phyloP scores from a whole-genome alignment of 2,329 filamentous ascomycete species.

The Corynespora cassiicola region DNA sequence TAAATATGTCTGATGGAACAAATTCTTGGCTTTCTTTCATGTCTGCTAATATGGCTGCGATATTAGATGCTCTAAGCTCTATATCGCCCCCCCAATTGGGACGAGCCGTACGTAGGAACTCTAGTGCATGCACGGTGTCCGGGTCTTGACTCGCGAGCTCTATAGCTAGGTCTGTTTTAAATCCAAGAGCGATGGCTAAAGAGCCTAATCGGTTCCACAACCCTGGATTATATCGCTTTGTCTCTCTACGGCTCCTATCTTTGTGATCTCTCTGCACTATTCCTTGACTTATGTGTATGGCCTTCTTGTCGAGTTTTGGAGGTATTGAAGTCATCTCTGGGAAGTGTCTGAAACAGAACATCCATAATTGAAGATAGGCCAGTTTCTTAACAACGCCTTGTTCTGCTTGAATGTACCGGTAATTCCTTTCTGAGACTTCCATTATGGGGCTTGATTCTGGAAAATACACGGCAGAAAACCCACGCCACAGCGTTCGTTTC shows the following conservation, averaged over 20 bases:
- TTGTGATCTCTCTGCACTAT: no score
- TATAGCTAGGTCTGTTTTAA: slow-evolving; percentile 7
- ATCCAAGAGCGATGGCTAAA: slow-evolving; percentile 13
- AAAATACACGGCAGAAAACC: slow-evolving; percentile 18
- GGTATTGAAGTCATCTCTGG: slow-evolving; percentile 14
- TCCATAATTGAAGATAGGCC: slow-evolving; percentile 17
- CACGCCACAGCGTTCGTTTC: slow-evolving; percentile 11
- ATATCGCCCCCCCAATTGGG: slow-evolving; percentile 6
- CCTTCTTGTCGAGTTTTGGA: slow-evolving; percentile 10
- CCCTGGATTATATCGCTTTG: slow-evolving; percentile 7
- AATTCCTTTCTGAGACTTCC: no score
- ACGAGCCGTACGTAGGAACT: slow-evolving; percentile 6
- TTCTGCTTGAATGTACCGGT: no score
- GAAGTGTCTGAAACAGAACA: slow-evolving; percentile 19
- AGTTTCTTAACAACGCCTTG: neutral
- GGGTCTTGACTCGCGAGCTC: slow-evolving; percentile 4
- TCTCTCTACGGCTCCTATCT: no score
- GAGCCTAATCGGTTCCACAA: slow-evolving; percentile 10
- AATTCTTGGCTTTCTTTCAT: no score
- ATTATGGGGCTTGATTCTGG: no score
- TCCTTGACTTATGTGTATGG: no score
- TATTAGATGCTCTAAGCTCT: no score
- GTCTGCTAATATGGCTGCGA: no score
- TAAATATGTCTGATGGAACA: no score
- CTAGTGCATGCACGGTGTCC: slow-evolving; percentile 6